These are phyloP conservation scores for Yamadazyma triangularis DNA, from an alignment of 1,139 yeast species.

Conservation along the genomic window DNA sequence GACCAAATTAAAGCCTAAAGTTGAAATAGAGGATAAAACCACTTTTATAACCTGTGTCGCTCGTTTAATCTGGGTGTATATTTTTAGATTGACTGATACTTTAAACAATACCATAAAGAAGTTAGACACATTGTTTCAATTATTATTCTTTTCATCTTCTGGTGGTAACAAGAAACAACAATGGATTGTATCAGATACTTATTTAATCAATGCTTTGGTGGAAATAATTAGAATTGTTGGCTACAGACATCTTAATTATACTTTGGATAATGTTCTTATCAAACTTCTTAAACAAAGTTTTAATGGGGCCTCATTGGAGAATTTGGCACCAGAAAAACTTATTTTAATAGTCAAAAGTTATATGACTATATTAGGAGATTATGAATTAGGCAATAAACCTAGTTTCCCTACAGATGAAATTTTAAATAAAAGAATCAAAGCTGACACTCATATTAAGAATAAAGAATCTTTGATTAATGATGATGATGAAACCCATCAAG, in stretches of 20 bases:
- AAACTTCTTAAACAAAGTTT: slow-evolving; percentile 55
- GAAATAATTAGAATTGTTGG: slow-evolving; percentile 76
- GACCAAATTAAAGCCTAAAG: slow-evolving; percentile 33
- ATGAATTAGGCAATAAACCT: slow-evolving; percentile 55
- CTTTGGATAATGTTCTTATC: slow-evolving; percentile 70
- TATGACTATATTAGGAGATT: slow-evolving; percentile 61
- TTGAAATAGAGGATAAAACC: slow-evolving; percentile 52
- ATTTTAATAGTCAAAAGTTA: slow-evolving; percentile 70
- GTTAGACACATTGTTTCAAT: slow-evolving; percentile 46
- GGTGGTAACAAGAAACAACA: slow-evolving; percentile 56
- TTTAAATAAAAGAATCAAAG: slow-evolving; percentile 19
- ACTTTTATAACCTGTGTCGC: slow-evolving; percentile 64
- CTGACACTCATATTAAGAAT: slow-evolving; percentile 1
- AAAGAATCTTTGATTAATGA: slow-evolving; percentile 1
- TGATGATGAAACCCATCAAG: slow-evolving; percentile 5
- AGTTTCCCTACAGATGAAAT: slow-evolving; percentile 69
- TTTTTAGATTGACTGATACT: slow-evolving; percentile 84
- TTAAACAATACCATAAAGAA: slow-evolving; percentile 75
- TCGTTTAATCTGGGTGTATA: slow-evolving; percentile 82
- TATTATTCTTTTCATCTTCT: slow-evolving; percentile 46
- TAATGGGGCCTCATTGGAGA: slow-evolving; percentile 56
- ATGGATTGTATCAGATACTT: slow-evolving; percentile 63
- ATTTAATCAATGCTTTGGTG: slow-evolving; percentile 60
- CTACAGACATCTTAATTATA: slow-evolving; percentile 70
- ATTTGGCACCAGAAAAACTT: slow-evolving; percentile 63